A percentile compares a stretch with the other conserved stretches of the same genome.
These are phyloP conservation scores for Cyberlindnera mycetangii DNA, from an alignment of 805 yeast species.

Conservation along the genomic window DNA sequence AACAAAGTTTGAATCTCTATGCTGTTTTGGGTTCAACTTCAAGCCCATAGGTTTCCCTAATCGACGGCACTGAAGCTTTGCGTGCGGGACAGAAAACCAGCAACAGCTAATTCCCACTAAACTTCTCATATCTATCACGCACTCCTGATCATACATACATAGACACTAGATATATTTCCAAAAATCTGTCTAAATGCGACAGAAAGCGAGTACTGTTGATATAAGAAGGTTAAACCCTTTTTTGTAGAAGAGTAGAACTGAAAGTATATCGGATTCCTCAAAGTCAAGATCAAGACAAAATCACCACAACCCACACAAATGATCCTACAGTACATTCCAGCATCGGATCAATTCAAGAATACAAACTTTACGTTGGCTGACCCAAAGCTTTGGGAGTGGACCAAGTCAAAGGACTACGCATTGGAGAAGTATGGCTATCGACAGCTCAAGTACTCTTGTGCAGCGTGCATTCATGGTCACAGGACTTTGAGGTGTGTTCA, in stretches of 20 bases:
- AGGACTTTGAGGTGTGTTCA: conserved; percentile 4
- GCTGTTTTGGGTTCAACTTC: too few relatives aligned
- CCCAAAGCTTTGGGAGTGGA: background rate
- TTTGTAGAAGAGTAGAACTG: too few relatives aligned
- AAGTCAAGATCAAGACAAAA: too few relatives aligned
- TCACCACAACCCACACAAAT: background rate
- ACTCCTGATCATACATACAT: background rate
- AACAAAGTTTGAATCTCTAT: too few relatives aligned
- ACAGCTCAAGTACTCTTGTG: conserved; percentile 6
- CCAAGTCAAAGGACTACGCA: background rate
- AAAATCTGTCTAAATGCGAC: background rate
- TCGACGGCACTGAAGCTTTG: too few relatives aligned
- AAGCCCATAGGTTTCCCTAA: too few relatives aligned
- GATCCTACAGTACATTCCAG: conserved; percentile 1
- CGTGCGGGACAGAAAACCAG: too few relatives aligned
- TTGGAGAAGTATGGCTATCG: conserved; percentile 1
- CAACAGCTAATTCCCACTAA: too few relatives aligned
- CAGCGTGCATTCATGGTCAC: conserved; percentile 6
- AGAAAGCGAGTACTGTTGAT: too few relatives aligned
- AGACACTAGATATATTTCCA: too few relatives aligned
- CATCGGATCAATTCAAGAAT: background rate
- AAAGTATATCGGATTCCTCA: too few relatives aligned
- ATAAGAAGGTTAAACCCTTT: too few relatives aligned
- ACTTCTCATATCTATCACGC: background rate
- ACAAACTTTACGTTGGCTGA: background rate